Evolutionary conservation across 2,329 filamentous ascomycete genomes (phyloP), one percentile per base, ranked within the genome.

Genomic region (Venturia oleaginea): DNA sequence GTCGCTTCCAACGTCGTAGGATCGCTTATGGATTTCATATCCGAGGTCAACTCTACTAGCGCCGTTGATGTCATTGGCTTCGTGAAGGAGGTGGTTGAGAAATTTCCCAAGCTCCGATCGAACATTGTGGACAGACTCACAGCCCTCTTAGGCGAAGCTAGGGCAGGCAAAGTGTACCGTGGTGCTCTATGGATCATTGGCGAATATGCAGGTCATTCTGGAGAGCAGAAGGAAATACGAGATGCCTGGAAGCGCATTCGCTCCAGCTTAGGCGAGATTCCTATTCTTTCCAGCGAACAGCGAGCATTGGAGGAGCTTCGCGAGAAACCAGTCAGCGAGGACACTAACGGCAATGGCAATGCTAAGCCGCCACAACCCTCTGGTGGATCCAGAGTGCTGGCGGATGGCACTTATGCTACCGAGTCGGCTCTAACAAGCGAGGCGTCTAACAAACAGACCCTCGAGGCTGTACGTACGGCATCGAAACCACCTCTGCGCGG

Each of bases 11-110:
- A 91, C 73, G 94, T 99, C 19, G 94, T 99, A 64, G 94, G 94
- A 68, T 84, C 97, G 55, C 84, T 99, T 63, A 99, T 99, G 94
- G 94, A 99, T 77, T 97, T 97, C 74, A 97, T 99, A 72, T 42
- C 34, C 11, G 57, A 59, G 30, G 97, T 97, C 76, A 97, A 96
- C 81, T 97, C 96, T 73, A 89, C 90, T 55, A 96, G 93, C 1
- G 94, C 94, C 0, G 91, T 99, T 37, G 94, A 99, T 76, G 93
- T 99, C 63, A 97, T 99, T 73, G 92, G 91, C 64, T 99, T 99
- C 73, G 92, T 99, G 68, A 99, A 99, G 78, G 94, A 99, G 75
- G 94, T 99, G 3, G 93, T 97, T 7, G 94, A 99, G 78, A 96
- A 96, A 73, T 99, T 97, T 80, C 94, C 94, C 8, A 87, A 90